These are phyloP conservation scores for Malbranchea cinnamomea DNA, from an alignment of 2,329 filamentous ascomycete genomes.

Conservation along the genomic window DNA sequence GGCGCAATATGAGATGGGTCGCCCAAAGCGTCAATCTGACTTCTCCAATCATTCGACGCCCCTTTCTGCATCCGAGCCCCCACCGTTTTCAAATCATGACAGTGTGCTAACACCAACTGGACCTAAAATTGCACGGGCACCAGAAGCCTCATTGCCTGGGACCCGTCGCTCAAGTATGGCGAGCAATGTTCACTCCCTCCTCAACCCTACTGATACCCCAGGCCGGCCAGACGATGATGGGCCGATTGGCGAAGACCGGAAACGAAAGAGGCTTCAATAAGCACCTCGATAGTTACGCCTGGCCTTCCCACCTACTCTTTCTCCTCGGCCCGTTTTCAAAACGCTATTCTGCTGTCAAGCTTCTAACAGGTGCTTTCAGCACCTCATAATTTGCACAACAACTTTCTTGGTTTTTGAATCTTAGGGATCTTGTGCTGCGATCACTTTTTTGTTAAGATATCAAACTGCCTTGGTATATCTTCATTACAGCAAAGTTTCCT, in stretches of 20 bases:
- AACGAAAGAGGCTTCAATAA: conserved; percentile 43
- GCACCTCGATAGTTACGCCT: too few species aligned
- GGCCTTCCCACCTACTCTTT: too few species aligned
- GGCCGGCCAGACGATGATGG: conserved; percentile 50
- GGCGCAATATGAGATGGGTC: conserved; percentile 50
- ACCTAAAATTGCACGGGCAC: conserved; percentile 22
- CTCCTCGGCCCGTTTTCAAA: too few species aligned
- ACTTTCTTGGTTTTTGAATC: too few species aligned
- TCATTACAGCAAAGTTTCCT: too few species aligned
- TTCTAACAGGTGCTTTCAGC: too few species aligned
- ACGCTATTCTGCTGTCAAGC: too few species aligned
- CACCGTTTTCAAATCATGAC: conserved; percentile 36
- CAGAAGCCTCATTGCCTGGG: conserved; percentile 36
- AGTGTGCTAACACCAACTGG: conserved; percentile 42
- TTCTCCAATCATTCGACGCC: conserved; percentile 40
- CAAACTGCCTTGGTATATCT: too few species aligned
- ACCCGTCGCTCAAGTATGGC: conserved; percentile 57
- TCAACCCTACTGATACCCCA: conserved; percentile 54
- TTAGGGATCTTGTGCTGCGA: too few species aligned
- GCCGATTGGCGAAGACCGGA: conserved; percentile 40
- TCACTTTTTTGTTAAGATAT: too few species aligned
- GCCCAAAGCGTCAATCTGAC: conserved; percentile 32
- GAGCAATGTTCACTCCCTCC: conserved; percentile 50
- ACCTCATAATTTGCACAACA: too few species aligned
- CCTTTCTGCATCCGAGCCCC: conserved; percentile 28